Conservation (phyloP, 768 basidiomycete genomes). For the Russula abietina region DNA sequence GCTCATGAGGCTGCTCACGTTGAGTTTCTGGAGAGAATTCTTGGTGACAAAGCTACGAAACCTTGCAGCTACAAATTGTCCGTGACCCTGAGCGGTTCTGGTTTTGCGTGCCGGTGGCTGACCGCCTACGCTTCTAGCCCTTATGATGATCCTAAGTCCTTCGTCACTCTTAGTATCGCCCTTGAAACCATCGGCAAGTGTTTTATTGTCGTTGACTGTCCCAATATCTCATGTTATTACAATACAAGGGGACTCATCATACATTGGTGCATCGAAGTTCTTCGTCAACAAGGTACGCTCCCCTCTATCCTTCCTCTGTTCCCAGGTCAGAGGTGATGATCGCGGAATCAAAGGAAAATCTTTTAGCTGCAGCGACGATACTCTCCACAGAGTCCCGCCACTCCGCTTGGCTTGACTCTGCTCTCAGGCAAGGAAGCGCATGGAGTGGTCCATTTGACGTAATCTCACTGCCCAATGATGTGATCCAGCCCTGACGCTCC, state of each 20-base stretch:
- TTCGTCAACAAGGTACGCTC: conserved; percentile 39
- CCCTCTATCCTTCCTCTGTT: conserved; percentile 27
- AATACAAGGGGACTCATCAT: conserved; percentile 38
- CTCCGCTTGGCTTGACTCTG: conserved; percentile 53
- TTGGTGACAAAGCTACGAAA: conserved; percentile 34
- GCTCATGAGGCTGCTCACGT: conserved; percentile 42
- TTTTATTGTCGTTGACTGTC: neutral
- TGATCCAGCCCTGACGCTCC: conserved; percentile 31
- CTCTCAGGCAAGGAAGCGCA: conserved; percentile 41
- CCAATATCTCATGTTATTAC: neutral
- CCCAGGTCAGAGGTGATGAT: conserved; percentile 2
- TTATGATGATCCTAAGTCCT: conserved; percentile 41
- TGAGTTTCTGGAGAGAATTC: conserved; percentile 31
- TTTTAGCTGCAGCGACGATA: conserved; percentile 52
- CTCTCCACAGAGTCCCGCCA: conserved; percentile 59
- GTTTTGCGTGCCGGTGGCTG: conserved; percentile 1
- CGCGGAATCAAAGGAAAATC: conserved; percentile 31
- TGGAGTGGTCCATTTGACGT: conserved; percentile 57
- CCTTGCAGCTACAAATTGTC: conserved; percentile 39
- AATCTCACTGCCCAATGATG: conserved; percentile 24
- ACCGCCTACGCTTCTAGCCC: conserved; percentile 30
- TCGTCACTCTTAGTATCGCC: conserved; percentile 44
- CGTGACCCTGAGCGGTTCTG: neutral
- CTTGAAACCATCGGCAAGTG: conserved; percentile 47
- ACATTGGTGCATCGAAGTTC: conserved; percentile 48